Conservation (phyloP, 257 asterid genomes). For the Solanum arcanum region DNA sequence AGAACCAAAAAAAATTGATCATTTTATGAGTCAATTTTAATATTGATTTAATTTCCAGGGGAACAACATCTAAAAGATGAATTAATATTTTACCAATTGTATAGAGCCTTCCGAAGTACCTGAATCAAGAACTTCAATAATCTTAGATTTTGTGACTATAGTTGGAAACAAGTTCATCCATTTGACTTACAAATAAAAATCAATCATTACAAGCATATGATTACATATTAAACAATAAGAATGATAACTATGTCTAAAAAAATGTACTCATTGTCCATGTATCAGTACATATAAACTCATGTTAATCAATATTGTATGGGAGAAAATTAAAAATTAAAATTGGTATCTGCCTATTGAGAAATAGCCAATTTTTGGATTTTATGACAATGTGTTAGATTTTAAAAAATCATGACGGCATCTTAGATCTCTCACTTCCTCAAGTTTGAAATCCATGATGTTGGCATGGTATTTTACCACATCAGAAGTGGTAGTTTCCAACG, state of each 20-base stretch:
- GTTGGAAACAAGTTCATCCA: constrained; percentile 53
- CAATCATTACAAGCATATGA: not conserved
- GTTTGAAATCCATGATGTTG: too few relatives aligned
- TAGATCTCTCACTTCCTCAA: not conserved
- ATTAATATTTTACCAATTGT: not conserved
- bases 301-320: not conserved
- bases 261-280: not conserved
- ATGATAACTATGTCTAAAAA: not conserved
- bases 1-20: not conserved
- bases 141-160: constrained; percentile 36
- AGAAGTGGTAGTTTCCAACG: not conserved
- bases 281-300: not conserved
- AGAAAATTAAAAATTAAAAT: not conserved
- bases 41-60: not conserved
- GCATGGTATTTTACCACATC: not conserved
- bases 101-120: constrained; percentile 34
- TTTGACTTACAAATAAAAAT: constrained; percentile 26
- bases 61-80: not conserved
- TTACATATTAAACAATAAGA: not conserved
- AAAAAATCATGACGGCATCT: not conserved
- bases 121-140: constrained; percentile 32
- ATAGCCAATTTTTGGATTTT: not conserved
- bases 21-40: not conserved
- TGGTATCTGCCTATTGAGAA: not conserved
- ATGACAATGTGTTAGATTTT: not conserved